These are phyloP conservation scores for Tolypocladium capitatum DNA, from an alignment of 2,329 filamentous ascomycete species.

Conservation along the genomic window DNA sequence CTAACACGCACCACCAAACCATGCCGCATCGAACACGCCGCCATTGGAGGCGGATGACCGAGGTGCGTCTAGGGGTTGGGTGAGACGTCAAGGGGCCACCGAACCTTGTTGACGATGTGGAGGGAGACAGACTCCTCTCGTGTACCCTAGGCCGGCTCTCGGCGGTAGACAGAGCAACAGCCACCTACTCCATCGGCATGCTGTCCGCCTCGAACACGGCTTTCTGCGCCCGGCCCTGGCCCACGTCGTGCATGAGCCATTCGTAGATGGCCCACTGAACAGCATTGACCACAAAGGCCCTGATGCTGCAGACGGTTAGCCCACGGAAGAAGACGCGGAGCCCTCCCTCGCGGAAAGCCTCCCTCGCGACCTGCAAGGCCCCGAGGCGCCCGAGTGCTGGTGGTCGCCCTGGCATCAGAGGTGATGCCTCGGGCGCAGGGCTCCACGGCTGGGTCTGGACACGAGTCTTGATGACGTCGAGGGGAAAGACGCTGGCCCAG, in stretches of 20 bases:
- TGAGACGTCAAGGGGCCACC: too few relatives aligned
- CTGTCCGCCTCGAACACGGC: not conserved
- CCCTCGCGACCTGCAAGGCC: slow-evolving; percentile 49
- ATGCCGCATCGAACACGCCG: not conserved
- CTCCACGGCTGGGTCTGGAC: slow-evolving; percentile 58
- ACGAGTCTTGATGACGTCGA: slow-evolving; percentile 86
- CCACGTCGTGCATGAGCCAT: slow-evolving; percentile 59
- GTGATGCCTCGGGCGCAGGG: not conserved
- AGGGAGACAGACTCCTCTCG: too few relatives aligned
- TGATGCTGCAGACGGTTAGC: slow-evolving; percentile 65
- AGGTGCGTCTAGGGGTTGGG: not conserved
- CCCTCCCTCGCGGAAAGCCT: slow-evolving; percentile 54
- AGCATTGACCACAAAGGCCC: slow-evolving; percentile 88
- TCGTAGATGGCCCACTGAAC: slow-evolving; percentile 90
- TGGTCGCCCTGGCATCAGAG: not conserved
- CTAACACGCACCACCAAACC: not conserved
- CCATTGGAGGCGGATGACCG: too few relatives aligned
- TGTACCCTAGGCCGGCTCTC: too few relatives aligned
- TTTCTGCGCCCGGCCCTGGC: slow-evolving; percentile 8
- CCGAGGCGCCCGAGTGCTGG: slow-evolving; percentile 22
- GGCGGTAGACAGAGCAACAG: too few relatives aligned
- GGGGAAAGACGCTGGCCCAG: slow-evolving; percentile 80
- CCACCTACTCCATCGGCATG: not conserved
- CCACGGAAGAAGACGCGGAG: slow-evolving; percentile 55
- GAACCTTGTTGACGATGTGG: too few relatives aligned